Conservation (phyloP, 148 eudicot genomes). For the Persicaria tinctoria region DNA sequence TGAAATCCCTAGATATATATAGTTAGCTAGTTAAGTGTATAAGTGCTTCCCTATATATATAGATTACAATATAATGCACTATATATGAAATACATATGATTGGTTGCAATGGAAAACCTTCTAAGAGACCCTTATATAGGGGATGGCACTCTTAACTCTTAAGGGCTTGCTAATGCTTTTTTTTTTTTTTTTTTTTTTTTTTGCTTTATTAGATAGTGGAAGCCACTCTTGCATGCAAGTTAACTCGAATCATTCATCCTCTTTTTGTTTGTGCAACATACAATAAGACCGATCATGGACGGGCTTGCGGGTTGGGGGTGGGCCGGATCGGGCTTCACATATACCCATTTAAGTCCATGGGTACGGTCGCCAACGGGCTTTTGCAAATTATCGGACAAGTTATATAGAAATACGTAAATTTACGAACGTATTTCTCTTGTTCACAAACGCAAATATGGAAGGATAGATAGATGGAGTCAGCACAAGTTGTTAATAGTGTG, state of each 20-base stretch:
- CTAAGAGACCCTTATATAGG: neutral
- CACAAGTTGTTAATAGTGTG: too few species aligned
- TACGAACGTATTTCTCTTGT: too few species aligned
- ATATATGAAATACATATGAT: neutral
- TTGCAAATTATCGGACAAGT: too few species aligned
- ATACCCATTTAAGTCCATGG: too few species aligned
- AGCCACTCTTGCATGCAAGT: constrained; percentile 2
- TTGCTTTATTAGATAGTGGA: constrained; percentile 1
- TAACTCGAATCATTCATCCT: neutral
- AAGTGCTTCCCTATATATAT: neutral
- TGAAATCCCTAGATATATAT: neutral
- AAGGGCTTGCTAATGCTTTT: neutral
- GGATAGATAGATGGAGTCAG: too few species aligned
- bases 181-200: too few species aligned
- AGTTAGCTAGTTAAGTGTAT: neutral
- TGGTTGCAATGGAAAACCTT: neutral
- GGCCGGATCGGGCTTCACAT: too few species aligned
- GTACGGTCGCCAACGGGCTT: too few species aligned
- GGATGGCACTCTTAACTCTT: neutral
- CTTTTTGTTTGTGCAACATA: neutral
- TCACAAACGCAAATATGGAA: too few species aligned
- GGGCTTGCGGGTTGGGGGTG: too few species aligned
- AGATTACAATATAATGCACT: neutral
- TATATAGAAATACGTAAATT: too few species aligned
- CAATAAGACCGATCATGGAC: too few species aligned